Conservation (phyloP, 768 basidiomycete genomes). For the Lentinula sp. region DNA sequence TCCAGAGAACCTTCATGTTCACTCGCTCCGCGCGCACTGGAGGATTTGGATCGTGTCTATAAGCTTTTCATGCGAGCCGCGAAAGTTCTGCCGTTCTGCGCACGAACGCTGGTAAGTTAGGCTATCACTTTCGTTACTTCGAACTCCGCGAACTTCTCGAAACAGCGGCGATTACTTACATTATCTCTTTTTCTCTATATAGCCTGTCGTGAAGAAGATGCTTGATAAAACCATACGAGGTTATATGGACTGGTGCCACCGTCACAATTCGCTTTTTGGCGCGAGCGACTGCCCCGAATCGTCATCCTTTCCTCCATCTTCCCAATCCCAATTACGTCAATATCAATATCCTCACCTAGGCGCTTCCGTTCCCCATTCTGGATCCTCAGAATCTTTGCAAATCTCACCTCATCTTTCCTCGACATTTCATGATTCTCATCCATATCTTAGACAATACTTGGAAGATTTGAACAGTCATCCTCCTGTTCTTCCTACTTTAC, state of each 20-base stretch:
- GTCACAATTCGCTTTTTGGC: not conserved
- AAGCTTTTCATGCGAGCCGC: slow-evolving; percentile 53
- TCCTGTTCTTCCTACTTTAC: not conserved
- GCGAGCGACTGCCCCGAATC: not conserved
- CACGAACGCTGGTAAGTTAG: slow-evolving; percentile 48
- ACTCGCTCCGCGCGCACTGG: slow-evolving; percentile 52
- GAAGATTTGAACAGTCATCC: slow-evolving; percentile 22
- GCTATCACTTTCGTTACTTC: slow-evolving; percentile 1
- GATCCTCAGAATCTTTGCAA: not conserved
- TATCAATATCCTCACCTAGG: not conserved
- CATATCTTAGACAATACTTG: slow-evolving; percentile 24
- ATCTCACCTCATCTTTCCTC: slow-evolving; percentile 18
- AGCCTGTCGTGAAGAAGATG: slow-evolving; percentile 56
- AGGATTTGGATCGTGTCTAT: slow-evolving; percentile 54
- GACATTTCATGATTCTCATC: slow-evolving; percentile 30
- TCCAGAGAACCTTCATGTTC: slow-evolving; percentile 55
- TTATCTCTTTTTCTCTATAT: not conserved
- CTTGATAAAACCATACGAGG: slow-evolving; percentile 42
- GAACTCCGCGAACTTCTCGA: not conserved
- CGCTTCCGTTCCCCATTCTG: not conserved
- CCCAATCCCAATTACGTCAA: not conserved
- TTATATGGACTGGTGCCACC: slow-evolving; percentile 30
- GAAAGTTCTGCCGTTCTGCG: slow-evolving; percentile 53
- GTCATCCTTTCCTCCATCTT: not conserved
- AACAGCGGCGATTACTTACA: not conserved